Percentiles rank a stretch among this genome's conserved stretches.
phyloP scores from a whole-genome alignment of 1,284 basidiomycete species.

The Schizophyllum amplum region DNA sequence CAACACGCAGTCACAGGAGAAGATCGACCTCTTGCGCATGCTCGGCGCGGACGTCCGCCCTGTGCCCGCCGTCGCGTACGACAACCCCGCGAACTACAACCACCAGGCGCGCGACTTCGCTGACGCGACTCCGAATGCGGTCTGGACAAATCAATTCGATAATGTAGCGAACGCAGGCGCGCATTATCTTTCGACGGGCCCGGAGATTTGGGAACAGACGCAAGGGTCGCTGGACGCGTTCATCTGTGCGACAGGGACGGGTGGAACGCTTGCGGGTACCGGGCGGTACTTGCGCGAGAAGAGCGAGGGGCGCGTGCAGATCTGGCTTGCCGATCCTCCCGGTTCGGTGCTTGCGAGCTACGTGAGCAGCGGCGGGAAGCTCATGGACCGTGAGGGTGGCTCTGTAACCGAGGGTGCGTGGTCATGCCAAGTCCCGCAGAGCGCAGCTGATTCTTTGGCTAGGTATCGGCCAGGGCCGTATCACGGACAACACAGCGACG shows the following conservation, averaged over 20 bases:
- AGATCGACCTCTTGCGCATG: slow-evolving; percentile 96
- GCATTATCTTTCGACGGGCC: slow-evolving; percentile 89
- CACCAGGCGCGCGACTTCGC: slow-evolving; percentile 94
- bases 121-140: slow-evolving; percentile 74
- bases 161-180: slow-evolving; percentile 86
- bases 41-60: slow-evolving; percentile 94
- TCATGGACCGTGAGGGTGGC: slow-evolving; percentile 76
- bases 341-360: slow-evolving; percentile 90
- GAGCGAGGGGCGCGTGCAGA: slow-evolving; percentile 74
- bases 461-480: slow-evolving; percentile 96
- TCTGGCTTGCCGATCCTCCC: slow-evolving; percentile 95
- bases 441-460: not conserved
- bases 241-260: slow-evolving; percentile 91
- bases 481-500: slow-evolving; percentile 90
- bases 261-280: slow-evolving; percentile 89
- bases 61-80: slow-evolving; percentile 94
- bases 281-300: slow-evolving; percentile 84
- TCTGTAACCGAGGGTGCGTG: slow-evolving; percentile 90
- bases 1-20: slow-evolving; percentile 93
- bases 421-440: no score
- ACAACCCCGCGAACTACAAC: slow-evolving; percentile 97
- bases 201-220: slow-evolving; percentile 95
- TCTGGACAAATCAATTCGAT: slow-evolving; percentile 99
- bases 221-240: slow-evolving; percentile 81
- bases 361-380: slow-evolving; percentile 73